A percentile compares a stretch with the other conserved stretches of the same genome.
Conservation (phyloP, 371 early-diverging fungal species). For the Actinomortierella ambigua region DNA sequence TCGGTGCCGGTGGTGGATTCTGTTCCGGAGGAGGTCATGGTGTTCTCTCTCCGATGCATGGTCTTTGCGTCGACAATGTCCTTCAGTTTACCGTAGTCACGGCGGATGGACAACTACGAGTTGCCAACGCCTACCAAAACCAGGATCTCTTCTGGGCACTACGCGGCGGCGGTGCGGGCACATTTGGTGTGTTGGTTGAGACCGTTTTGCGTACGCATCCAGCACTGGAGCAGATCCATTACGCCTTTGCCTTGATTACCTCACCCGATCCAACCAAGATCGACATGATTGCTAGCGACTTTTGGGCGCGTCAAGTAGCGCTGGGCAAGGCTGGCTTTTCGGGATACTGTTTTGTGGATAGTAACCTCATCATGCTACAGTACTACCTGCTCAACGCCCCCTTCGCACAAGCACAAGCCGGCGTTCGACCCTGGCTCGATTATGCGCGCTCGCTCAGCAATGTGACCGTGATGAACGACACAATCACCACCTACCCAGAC, state of each 20-base stretch:
- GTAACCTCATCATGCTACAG: too few species aligned
- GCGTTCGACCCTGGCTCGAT: conserved; percentile 7
- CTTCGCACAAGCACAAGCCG: too few species aligned
- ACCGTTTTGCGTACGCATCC: conserved; percentile 12
- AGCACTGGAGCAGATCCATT: not conserved
- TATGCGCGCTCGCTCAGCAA: conserved; percentile 3
- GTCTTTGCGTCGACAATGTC: too few species aligned
- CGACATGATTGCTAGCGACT: too few species aligned
- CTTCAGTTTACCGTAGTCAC: not conserved
- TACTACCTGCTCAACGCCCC: too few species aligned
- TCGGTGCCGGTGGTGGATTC: too few species aligned
- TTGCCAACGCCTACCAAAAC: conserved; percentile 9
- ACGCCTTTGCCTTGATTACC: too few species aligned
- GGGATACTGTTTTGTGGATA: too few species aligned
- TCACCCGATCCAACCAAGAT: too few species aligned
- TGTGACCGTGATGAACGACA: conserved; percentile 3
- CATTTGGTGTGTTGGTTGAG: not conserved
- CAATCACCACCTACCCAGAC: not conserved
- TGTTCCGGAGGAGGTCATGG: conserved; percentile 6
- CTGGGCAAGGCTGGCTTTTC: too few species aligned
- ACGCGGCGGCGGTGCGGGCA: conserved; percentile 12
- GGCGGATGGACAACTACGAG: not conserved
- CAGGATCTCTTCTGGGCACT: conserved; percentile 12
- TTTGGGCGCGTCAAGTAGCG: too few species aligned
- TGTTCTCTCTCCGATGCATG: not conserved